phyloP scores from a whole-genome alignment of 2,329 filamentous ascomycete genomes.

The Verticillium nubilum region DNA sequence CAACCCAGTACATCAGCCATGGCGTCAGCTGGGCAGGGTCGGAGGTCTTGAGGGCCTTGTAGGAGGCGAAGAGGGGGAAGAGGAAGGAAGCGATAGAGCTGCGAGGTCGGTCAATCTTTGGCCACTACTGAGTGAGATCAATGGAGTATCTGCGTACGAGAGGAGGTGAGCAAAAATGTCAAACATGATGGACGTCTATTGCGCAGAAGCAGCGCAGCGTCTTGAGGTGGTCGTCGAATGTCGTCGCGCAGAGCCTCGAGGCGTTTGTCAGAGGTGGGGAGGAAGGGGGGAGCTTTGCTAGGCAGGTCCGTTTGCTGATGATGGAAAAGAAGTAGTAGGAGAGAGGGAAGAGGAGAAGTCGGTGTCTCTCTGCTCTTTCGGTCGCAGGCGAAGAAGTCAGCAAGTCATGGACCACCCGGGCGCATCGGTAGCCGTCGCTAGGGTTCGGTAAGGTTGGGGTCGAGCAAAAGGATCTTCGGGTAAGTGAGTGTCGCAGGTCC shows the following conservation, averaged over 20 bases:
- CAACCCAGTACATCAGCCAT: slow-evolving; percentile 99
- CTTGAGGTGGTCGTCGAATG: neutral
- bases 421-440: neutral
- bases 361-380: neutral
- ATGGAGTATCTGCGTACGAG: slow-evolving; percentile 51
- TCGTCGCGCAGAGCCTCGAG: neutral
- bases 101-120: slow-evolving; percentile 6
- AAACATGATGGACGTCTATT: slow-evolving; percentile 50
- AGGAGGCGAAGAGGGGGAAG: slow-evolving; percentile 93
- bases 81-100: slow-evolving; percentile 85
- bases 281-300: neutral
- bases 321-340: neutral
- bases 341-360: neutral
- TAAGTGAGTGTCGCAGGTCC: neutral
- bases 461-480: neutral
- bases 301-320: neutral
- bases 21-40: slow-evolving; percentile 85
- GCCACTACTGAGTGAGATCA: neutral
- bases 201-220: neutral
- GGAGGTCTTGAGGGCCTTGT: slow-evolving; percentile 92
- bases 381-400: neutral
- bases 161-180: slow-evolving; percentile 71
- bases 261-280: neutral
- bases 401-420: neutral
- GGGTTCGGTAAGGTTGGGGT: neutral